Conservation (phyloP, 345 rosid genomes). For the Angophora floribunda region DNA sequence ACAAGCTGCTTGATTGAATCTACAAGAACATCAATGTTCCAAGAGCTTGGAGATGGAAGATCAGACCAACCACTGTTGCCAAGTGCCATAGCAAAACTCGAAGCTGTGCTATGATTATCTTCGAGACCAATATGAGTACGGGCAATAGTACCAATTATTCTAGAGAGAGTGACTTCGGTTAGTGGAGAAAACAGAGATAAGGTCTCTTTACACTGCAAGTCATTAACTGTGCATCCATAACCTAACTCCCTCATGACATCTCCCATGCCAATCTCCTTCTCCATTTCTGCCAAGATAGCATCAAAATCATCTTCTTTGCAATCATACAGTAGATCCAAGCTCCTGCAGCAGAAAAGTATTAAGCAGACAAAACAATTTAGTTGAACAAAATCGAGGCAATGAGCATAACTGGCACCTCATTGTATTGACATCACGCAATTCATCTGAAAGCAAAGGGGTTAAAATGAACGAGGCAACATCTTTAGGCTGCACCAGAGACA, state of each 20-base stretch:
- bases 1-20: conserved; percentile 73
- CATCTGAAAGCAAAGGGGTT: conserved; percentile 53
- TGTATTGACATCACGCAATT: conserved; percentile 36
- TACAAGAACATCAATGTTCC: conserved; percentile 72
- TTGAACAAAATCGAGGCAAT: not conserved
- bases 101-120: conserved; percentile 46
- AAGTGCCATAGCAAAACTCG: conserved; percentile 66
- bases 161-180: conserved; percentile 64
- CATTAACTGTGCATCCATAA: conserved; percentile 75
- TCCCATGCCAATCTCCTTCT: conserved; percentile 67
- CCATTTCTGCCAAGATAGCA: conserved; percentile 72
- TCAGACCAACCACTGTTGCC: conserved; percentile 47
- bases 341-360: conserved; percentile 24
- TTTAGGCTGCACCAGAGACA: conserved; percentile 47
- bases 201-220: conserved; percentile 57
- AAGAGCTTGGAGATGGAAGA: conserved; percentile 37
- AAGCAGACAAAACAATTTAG: not conserved
- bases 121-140: conserved; percentile 42
- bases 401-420: conserved; percentile 35
- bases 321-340: conserved; percentile 27
- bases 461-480: conserved; percentile 43
- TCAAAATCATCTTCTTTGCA: conserved; percentile 58
- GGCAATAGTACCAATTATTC: conserved; percentile 51
- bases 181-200: conserved; percentile 62
- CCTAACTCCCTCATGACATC: conserved; percentile 84